Evolutionary conservation across 768 basidiomycete species (phyloP).

Genomic region (Pleurotus salmoneostramineus): DNA sequence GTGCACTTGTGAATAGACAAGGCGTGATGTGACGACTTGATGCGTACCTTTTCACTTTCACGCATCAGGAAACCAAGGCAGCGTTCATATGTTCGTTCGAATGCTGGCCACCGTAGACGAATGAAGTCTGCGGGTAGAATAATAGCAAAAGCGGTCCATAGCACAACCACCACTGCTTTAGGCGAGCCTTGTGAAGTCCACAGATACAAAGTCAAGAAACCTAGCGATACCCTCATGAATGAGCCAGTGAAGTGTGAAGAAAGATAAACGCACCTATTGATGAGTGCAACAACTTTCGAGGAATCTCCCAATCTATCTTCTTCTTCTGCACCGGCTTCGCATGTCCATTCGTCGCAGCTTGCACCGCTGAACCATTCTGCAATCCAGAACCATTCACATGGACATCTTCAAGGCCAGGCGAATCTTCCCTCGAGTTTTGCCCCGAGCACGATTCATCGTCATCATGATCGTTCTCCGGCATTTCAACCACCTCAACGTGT

Average conservation of each 20-base stretch:
- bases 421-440: slow-evolving; percentile 9
- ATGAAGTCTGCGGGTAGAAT: slow-evolving; percentile 75
- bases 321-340: slow-evolving; percentile 14
- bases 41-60: slow-evolving; percentile 72
- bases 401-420: slow-evolving; percentile 1
- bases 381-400: slow-evolving; percentile 20
- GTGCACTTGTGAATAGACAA: neutral
- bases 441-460: slow-evolving; percentile 20
- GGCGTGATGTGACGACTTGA: neutral
- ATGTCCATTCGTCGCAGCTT: neutral
- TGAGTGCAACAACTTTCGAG: slow-evolving; percentile 82
- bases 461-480: slow-evolving; percentile 25
- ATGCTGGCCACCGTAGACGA: slow-evolving; percentile 59
- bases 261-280: slow-evolving; percentile 71
- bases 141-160: slow-evolving; percentile 63
- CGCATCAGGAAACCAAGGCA: slow-evolving; percentile 84
- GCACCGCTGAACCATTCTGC: slow-evolving; percentile 10
- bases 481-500: slow-evolving; percentile 23
- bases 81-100: slow-evolving; percentile 70
- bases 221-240: slow-evolving; percentile 20
- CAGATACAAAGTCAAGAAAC: slow-evolving; percentile 37
- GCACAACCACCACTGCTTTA: slow-evolving; percentile 53
- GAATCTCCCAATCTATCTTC: slow-evolving; percentile 85
- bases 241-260: neutral
- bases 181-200: slow-evolving; percentile 55